Percentiles rank a stretch among this genome's conserved stretches.
Conservation (phyloP, 2,329 filamentous ascomycete genomes). For the Pestalotiopsis sp. region DNA sequence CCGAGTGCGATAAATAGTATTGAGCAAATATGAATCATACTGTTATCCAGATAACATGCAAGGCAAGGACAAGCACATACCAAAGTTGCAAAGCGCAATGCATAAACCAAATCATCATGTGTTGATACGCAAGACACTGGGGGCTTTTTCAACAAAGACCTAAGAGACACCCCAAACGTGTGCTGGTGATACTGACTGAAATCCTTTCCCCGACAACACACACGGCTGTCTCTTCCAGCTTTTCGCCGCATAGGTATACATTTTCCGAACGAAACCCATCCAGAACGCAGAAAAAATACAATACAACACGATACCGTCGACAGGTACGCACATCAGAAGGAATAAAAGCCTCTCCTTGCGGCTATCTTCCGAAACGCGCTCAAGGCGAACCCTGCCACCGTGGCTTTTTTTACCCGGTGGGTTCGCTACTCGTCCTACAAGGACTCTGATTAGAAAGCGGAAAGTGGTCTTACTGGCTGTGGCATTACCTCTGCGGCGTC, state of each 20-base stretch:
- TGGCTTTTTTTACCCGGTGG: background rate
- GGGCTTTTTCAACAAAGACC: background rate
- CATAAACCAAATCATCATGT: background rate
- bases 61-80: background rate
- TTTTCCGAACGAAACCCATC: background rate
- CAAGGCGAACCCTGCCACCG: constrained; percentile 21
- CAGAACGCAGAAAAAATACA: background rate
- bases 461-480: constrained; percentile 6
- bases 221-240: background rate
- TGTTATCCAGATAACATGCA: constrained; percentile 13
- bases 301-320: background rate
- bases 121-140: background rate
- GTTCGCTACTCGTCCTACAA: constrained; percentile 30
- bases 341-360: background rate
- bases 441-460: constrained; percentile 26
- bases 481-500: constrained; percentile 22
- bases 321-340: background rate
- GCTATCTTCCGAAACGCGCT: constrained; percentile 26
- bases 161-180: background rate
- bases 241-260: background rate
- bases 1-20: too few relatives aligned
- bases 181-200: background rate
- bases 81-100: background rate
- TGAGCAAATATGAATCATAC: too few relatives aligned
- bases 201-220: background rate